Conservation (phyloP, 495 filamentous ascomycete genomes). For the Lasiosphaeria hispida region DNA sequence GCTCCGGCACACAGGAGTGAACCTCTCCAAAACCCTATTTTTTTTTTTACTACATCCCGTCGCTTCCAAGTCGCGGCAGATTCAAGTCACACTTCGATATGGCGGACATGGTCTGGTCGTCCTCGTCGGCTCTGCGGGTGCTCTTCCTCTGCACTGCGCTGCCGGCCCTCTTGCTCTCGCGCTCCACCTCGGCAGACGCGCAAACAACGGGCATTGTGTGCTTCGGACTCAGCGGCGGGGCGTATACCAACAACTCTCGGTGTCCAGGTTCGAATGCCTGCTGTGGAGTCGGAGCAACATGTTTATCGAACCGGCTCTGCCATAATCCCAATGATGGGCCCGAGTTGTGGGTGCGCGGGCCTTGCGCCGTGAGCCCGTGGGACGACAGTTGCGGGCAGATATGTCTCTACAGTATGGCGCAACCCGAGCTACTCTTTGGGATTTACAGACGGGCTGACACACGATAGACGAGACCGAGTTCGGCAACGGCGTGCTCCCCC, state of each 20-base stretch:
- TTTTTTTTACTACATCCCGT: too few relatives aligned
- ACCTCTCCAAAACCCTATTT: too few relatives aligned
- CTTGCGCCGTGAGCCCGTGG: conserved; percentile 22
- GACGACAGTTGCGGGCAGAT: conserved; percentile 27
- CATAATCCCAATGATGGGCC: conserved; percentile 14
- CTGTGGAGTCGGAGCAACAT: conserved; percentile 20
- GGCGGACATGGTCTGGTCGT: neutral
- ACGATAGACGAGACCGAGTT: conserved; percentile 9
- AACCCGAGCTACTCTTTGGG: neutral
- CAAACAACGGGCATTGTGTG: conserved; percentile 11
- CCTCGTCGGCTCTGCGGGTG: neutral
- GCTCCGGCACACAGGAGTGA: too few relatives aligned
- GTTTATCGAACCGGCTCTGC: conserved; percentile 26
- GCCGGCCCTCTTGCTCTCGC: neutral
- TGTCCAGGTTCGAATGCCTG: conserved; percentile 26
- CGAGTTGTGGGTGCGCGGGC: conserved; percentile 23
- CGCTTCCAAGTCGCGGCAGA: too few relatives aligned
- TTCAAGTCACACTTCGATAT: neutral
- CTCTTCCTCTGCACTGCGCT: neutral
- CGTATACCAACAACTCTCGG: conserved; percentile 15
- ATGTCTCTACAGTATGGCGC: conserved; percentile 28
- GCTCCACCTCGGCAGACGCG: neutral
- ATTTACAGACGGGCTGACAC: neutral
- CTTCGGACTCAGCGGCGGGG: conserved; percentile 13
- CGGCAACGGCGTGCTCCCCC: conserved; percentile 18